phyloP scores from a whole-genome alignment of 257 asterid species.

The Fraxinus anomala region DNA sequence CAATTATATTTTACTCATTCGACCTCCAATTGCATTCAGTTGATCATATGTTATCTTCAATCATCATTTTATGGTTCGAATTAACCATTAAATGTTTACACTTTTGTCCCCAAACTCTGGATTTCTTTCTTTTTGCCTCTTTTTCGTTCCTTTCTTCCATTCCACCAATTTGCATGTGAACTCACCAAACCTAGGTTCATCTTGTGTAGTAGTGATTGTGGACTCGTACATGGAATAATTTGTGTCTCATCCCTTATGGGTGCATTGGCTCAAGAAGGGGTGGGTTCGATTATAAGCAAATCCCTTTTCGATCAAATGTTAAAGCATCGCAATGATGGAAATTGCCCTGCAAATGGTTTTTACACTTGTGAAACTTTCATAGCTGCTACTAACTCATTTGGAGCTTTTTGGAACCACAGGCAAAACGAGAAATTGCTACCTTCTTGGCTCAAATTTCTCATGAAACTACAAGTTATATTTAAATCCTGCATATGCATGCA shows the following conservation, averaged over 20 bases:
- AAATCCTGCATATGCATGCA: too few relatives aligned
- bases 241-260: not conserved
- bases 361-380: slow-evolving; percentile 29
- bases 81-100: too few relatives aligned
- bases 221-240: not conserved
- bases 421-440: slow-evolving; percentile 26
- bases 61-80: too few relatives aligned
- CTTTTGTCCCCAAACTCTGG: too few relatives aligned
- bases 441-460: slow-evolving; percentile 34
- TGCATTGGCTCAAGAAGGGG: not conserved
- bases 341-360: slow-evolving; percentile 21
- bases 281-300: slow-evolving; percentile 1
- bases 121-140: too few relatives aligned
- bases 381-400: slow-evolving; percentile 26
- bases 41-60: too few relatives aligned
- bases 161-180: too few relatives aligned
- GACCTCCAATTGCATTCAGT: too few relatives aligned
- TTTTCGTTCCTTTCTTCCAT: too few relatives aligned
- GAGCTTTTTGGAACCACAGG: slow-evolving; percentile 34
- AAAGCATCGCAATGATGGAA: slow-evolving; percentile 19
- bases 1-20: too few relatives aligned
- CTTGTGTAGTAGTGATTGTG: too few relatives aligned
- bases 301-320: slow-evolving; percentile 25
- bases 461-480: slow-evolving; percentile 26
- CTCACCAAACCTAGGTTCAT: too few relatives aligned